Evolutionary conservation across 768 basidiomycete genomes (phyloP), one percentile per base, ranked within the genome.

Genomic region (Boletus barrowsii): DNA sequence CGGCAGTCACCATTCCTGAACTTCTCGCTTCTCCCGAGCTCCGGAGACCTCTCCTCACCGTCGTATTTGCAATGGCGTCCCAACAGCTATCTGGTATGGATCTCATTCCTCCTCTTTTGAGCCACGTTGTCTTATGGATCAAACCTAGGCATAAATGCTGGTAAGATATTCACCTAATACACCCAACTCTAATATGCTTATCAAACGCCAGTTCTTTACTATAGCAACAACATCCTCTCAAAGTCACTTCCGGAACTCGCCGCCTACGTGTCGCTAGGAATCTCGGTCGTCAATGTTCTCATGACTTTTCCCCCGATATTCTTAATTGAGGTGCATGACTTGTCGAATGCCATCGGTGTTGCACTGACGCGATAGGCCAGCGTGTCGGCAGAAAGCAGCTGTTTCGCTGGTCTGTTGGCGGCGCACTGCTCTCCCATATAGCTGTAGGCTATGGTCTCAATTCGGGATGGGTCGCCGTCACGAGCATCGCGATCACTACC

Each of bases 191-290:
- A 14, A 18, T 4, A 14, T 45, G 36, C 49, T 53, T 54, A 59
- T 49, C 22, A 22, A 29, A 30, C 54, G 29, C 26, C 66, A 87
- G 93, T 96, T 26, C 77, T 96, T 51, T 96, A 93, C 69, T 96
- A 95, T 72, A 91, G 88, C 72, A 94, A 92, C 60, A 82, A 86
- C 45, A 97, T 97, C 59, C 79, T 97, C 24, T 82, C 85, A 24
- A 87, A 82, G 54, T 79, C 91, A 3, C 74, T 97, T 51, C 92
- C 93, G 15, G 79, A 88, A 17, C 68, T 86, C 22, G 93, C 89
- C 0, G 83, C 90, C 18, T 87, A 90, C 60, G 81, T 95, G 18
- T 93, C 93, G 2, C 70, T 97, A 3, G 88, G 85, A 17, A 90
- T 96, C 47, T 88, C 93, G 0, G 65, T 91, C 32, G 83, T 95